A percentile compares a stretch with the other conserved stretches of the same genome.
phyloP scores from a whole-genome alignment of 2,329 filamentous ascomycete species.

The Bertia moriformis region DNA sequence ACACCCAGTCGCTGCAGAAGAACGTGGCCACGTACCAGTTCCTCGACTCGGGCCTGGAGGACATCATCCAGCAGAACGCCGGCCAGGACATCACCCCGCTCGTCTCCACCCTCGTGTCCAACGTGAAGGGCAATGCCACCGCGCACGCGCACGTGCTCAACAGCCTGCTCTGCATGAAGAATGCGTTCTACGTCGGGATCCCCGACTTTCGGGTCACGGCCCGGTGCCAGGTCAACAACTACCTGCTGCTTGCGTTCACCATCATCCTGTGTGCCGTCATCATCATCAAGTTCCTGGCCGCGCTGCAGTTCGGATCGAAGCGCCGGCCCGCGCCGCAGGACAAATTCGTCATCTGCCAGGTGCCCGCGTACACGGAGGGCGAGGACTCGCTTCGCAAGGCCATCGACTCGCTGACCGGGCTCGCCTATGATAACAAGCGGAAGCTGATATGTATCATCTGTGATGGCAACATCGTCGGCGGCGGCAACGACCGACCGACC shows the following conservation, averaged over 20 bases:
- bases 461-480: constrained; percentile 91
- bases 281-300: constrained; percentile 75
- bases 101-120: constrained; percentile 39
- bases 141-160: constrained; percentile 36
- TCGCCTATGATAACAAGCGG: constrained; percentile 95
- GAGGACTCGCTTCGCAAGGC: constrained; percentile 89
- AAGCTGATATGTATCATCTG: constrained; percentile 95
- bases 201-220: constrained; percentile 69
- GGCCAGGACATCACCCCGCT: constrained; percentile 63
- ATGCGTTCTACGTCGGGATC: constrained; percentile 69
- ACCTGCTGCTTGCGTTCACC: constrained; percentile 76
- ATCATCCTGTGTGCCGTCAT: constrained; percentile 71
- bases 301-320: constrained; percentile 86
- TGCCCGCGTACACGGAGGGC: constrained; percentile 93
- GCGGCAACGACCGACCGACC: constrained; percentile 88
- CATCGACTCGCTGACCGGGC: constrained; percentile 80
- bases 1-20: constrained; percentile 49
- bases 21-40: constrained; percentile 49
- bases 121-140: constrained; percentile 33
- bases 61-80: constrained; percentile 59
- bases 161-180: constrained; percentile 67
- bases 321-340: constrained; percentile 79
- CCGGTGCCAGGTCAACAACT: constrained; percentile 78
- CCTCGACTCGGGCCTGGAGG: constrained; percentile 52
- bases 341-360: constrained; percentile 97